A percentile compares a stretch with the other conserved stretches of the same genome.
These are phyloP conservation scores for Omphalotus guepiniiformis DNA, from an alignment of 768 basidiomycete species.

Conservation along the genomic window DNA sequence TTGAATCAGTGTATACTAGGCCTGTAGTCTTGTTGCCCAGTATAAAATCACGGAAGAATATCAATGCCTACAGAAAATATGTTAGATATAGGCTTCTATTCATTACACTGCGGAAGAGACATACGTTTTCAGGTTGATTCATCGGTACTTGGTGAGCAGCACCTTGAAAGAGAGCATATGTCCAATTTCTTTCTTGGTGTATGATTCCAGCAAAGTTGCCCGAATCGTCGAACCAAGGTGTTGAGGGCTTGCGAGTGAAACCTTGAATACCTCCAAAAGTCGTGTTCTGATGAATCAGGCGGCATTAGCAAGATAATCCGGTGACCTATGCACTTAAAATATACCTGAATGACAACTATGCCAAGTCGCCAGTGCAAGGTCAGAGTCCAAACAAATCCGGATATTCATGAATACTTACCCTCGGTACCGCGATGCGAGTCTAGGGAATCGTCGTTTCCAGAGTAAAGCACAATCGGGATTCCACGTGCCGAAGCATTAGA, in stretches of 20 bases:
- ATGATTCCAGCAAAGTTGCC: slow-evolving; percentile 43
- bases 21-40: slow-evolving; percentile 60
- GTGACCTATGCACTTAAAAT: slow-evolving; percentile 29
- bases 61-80: slow-evolving; percentile 46
- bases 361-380: too few species aligned
- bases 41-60: slow-evolving; percentile 65
- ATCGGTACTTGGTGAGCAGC: slow-evolving; percentile 17
- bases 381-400: not conserved
- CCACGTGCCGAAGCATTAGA: slow-evolving; percentile 52
- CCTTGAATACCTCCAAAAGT: slow-evolving; percentile 52
- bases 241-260: slow-evolving; percentile 44
- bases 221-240: slow-evolving; percentile 42
- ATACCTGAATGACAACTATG: slow-evolving; percentile 59
- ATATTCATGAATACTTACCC: slow-evolving; percentile 21
- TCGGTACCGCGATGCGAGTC: slow-evolving; percentile 61
- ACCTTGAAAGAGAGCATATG: slow-evolving; percentile 15
- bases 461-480: slow-evolving; percentile 55
- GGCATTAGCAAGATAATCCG: slow-evolving; percentile 28
- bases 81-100: not conserved
- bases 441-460: slow-evolving; percentile 68
- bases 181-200: slow-evolving; percentile 49
- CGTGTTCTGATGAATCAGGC: slow-evolving; percentile 38
- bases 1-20: slow-evolving; percentile 32
- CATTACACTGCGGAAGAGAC: not conserved
- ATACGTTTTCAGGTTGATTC: slow-evolving; percentile 12